A percentile compares a stretch with the other conserved stretches of the same genome.
phyloP scores from a whole-genome alignment of 75 land plant genomes.

The Selaginella tamariscina region DNA sequence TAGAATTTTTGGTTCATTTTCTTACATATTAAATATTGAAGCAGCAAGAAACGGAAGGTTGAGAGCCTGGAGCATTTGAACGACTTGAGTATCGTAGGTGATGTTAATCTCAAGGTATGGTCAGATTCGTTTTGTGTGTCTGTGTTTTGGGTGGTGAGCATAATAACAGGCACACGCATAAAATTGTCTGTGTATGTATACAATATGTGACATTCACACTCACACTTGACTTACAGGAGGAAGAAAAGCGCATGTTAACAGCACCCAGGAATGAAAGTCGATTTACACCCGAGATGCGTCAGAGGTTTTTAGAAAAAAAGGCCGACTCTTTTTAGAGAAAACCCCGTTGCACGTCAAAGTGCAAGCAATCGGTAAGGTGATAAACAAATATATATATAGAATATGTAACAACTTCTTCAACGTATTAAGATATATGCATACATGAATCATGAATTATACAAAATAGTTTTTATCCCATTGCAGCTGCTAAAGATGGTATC shows the following conservation, averaged over 20 bases:
- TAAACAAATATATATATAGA: neutral
- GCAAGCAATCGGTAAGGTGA: constrained; percentile 46
- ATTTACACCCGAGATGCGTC: constrained; percentile 68
- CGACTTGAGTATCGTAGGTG: constrained; percentile 98
- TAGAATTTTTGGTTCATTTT: neutral
- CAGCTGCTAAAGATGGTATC: constrained; percentile 68
- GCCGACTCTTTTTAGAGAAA: constrained; percentile 61
- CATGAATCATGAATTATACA: too few species aligned
- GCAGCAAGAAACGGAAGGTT: constrained; percentile 89
- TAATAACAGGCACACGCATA: too few species aligned
- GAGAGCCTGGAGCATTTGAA: constrained; percentile 91
- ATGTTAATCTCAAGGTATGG: constrained; percentile 80
- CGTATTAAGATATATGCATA: too few species aligned
- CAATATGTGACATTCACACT: too few species aligned
- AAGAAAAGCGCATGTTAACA: constrained; percentile 84
- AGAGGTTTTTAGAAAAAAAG: constrained; percentile 87
- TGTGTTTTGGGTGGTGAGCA: too few species aligned
- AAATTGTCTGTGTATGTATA: too few species aligned
- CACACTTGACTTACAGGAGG: constrained; percentile 45
- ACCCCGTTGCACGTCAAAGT: constrained; percentile 60
- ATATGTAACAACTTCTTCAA: neutral
- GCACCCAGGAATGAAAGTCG: constrained; percentile 81
- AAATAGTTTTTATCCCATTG: too few species aligned
- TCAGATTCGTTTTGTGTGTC: neutral
- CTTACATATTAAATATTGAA: neutral